Percentiles rank a stretch among this genome's conserved stretches.
Conservation (phyloP, 495 filamentous ascomycete genomes). For the Ramalina intermedia region DNA sequence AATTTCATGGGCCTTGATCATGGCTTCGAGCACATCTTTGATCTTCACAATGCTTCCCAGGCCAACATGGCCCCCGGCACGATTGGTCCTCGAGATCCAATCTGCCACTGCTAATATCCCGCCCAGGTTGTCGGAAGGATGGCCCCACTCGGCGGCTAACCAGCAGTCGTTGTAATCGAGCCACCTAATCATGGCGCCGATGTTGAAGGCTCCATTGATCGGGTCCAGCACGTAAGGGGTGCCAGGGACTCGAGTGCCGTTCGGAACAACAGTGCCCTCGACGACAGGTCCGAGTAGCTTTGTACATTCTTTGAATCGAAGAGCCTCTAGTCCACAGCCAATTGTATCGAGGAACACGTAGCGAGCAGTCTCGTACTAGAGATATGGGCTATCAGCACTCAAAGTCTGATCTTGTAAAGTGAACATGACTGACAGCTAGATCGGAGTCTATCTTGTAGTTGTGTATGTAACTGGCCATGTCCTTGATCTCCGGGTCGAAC, state of each 20-base stretch:
- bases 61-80: conserved; percentile 71
- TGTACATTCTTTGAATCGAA: conserved; percentile 89
- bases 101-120: conserved; percentile 93
- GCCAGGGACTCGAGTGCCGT: conserved; percentile 82
- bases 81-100: conserved; percentile 94
- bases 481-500: conserved; percentile 83
- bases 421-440: conserved; percentile 56
- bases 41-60: conserved; percentile 76
- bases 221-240: conserved; percentile 92
- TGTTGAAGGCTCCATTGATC: conserved; percentile 94
- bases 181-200: conserved; percentile 96
- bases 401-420: neutral
- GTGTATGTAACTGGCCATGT: conserved; percentile 89
- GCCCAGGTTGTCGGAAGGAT: conserved; percentile 92
- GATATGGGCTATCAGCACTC: neutral
- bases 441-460: conserved; percentile 81
- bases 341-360: conserved; percentile 89
- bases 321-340: conserved; percentile 87
- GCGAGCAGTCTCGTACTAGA: conserved; percentile 80
- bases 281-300: conserved; percentile 94
- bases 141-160: conserved; percentile 97
- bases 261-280: conserved; percentile 78
- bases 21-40: conserved; percentile 84
- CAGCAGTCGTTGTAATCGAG: conserved; percentile 99
- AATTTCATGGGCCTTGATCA: conserved; percentile 99